Evolutionary conservation across 306 rosid genomes (phyloP).

Genomic region (Quercus gilva): DNA sequence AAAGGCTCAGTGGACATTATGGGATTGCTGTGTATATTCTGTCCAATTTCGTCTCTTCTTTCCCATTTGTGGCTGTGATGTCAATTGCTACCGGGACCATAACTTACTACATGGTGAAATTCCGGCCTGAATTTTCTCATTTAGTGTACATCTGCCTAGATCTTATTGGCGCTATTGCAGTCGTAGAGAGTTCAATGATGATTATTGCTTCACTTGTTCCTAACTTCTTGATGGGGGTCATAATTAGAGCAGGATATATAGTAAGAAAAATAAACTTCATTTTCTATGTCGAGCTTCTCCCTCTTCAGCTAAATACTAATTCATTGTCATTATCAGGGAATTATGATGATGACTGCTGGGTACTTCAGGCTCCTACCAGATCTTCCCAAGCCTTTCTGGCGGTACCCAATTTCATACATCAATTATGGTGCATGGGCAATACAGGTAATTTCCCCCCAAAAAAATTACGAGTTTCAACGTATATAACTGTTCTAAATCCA

Average conservation of each 20-base stretch:
- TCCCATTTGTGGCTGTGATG: conserved; percentile 76
- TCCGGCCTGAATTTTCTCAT: conserved; percentile 50
- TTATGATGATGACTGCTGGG: conserved; percentile 92
- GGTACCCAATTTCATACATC: conserved; percentile 81
- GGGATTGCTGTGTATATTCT: conserved; percentile 64
- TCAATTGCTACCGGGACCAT: conserved; percentile 64
- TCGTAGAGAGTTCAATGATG: conserved; percentile 89
- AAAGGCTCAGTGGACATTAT: conserved; percentile 72
- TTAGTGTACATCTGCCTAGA: conserved; percentile 53
- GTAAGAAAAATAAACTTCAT: conserved; percentile 32
- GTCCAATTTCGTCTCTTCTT: conserved; percentile 79
- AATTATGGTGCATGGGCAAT: conserved; percentile 85
- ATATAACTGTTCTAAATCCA: neutral
- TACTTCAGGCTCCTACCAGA: conserved; percentile 62
- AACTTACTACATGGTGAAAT: conserved; percentile 76
- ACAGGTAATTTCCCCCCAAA: conserved; percentile 42
- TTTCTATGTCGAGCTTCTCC: neutral
- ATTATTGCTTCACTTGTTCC: conserved; percentile 91
- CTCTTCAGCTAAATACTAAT: neutral
- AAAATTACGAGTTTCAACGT: neutral
- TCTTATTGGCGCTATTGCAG: conserved; percentile 60
- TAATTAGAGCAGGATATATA: conserved; percentile 85
- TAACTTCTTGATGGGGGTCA: conserved; percentile 83
- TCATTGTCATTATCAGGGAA: conserved; percentile 35
- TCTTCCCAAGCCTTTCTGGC: conserved; percentile 81